A percentile compares a stretch with the other conserved stretches of the same genome.
These are phyloP conservation scores for Amanita pallidorosea DNA, from an alignment of 768 basidiomycete species.

Conservation along the genomic window DNA sequence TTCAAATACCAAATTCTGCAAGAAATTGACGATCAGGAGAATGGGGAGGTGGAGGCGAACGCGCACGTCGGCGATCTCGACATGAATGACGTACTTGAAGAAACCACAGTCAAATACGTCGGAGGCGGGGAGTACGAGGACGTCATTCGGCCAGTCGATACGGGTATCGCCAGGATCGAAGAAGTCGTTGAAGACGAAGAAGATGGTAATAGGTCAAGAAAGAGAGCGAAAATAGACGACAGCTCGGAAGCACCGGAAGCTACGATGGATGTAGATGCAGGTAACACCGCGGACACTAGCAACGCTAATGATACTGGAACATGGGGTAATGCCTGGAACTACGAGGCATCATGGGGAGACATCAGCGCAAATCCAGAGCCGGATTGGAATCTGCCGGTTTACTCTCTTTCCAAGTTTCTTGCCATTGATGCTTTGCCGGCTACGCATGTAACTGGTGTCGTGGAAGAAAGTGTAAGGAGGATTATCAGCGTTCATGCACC, in stretches of 20 bases:
- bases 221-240: conserved; percentile 10
- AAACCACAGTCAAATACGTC: conserved; percentile 3
- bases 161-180: conserved; percentile 22
- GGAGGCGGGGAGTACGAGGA: conserved; percentile 1
- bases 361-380: neutral
- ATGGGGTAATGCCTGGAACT: neutral
- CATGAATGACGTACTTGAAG: neutral
- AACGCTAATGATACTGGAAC: neutral
- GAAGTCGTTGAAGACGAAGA: conserved; percentile 19
- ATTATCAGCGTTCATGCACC: conserved; percentile 37
- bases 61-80: neutral
- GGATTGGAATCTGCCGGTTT: conserved; percentile 13
- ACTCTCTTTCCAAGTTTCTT: conserved; percentile 28
- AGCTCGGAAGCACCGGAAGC: conserved; percentile 4
- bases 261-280: neutral
- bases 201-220: conserved; percentile 21
- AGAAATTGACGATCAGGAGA: conserved; percentile 16
- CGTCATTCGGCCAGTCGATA: conserved; percentile 22
- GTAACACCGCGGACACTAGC: neutral
- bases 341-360: neutral
- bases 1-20: conserved; percentile 1
- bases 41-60: conserved; percentile 25
- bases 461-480: conserved; percentile 54
- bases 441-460: conserved; percentile 55
- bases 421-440: conserved; percentile 47